phyloP scores from a whole-genome alignment of 352 stramenopile genomes.

The Phytophthora crassamura region DNA sequence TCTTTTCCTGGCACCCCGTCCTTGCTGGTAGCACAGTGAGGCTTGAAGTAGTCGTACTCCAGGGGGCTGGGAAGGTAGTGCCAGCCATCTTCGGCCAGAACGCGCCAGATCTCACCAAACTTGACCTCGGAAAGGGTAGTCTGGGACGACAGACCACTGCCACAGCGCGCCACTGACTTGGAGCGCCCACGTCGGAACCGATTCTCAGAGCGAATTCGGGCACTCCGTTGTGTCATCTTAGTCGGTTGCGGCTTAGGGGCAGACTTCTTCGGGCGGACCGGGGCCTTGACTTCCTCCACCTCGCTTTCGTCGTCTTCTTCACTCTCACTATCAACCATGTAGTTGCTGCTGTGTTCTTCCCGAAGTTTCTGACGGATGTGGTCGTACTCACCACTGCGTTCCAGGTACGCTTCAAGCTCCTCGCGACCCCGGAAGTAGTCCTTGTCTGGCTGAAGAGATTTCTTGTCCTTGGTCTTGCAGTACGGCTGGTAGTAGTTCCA shows the following conservation, averaged over 20 bases:
- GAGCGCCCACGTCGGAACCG: slow-evolving; percentile 27
- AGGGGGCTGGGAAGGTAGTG: slow-evolving; percentile 46
- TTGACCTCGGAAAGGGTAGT: slow-evolving; percentile 52
- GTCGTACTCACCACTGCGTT: slow-evolving; percentile 43
- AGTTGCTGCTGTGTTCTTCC: slow-evolving; percentile 42
- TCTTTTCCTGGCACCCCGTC: slow-evolving; percentile 49
- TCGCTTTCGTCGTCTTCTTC: slow-evolving; percentile 31
- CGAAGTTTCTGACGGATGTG: slow-evolving; percentile 50
- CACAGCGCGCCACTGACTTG: slow-evolving; percentile 22
- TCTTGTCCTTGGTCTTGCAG: slow-evolving; percentile 39
- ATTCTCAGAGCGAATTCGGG: slow-evolving; percentile 4
- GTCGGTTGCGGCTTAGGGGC: slow-evolving; percentile 1
- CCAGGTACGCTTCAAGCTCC: slow-evolving; percentile 54
- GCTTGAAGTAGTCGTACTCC: slow-evolving; percentile 79
- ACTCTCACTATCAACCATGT: slow-evolving; percentile 14
- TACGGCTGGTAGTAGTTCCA: slow-evolving; percentile 69
- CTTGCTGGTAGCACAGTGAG: slow-evolving; percentile 41
- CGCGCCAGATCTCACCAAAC: slow-evolving; percentile 65
- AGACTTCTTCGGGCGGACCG: background rate
- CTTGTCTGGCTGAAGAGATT: slow-evolving; percentile 28
- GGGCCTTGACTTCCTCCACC: background rate
- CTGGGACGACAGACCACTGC: slow-evolving; percentile 25
- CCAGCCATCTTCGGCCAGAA: slow-evolving; percentile 62
- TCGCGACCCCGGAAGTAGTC: slow-evolving; percentile 65
- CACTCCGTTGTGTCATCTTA: slow-evolving; percentile 1